Base-by-base conservation (phyloP, 148 eudicot species). In the Talinum fruticosum region DNA sequence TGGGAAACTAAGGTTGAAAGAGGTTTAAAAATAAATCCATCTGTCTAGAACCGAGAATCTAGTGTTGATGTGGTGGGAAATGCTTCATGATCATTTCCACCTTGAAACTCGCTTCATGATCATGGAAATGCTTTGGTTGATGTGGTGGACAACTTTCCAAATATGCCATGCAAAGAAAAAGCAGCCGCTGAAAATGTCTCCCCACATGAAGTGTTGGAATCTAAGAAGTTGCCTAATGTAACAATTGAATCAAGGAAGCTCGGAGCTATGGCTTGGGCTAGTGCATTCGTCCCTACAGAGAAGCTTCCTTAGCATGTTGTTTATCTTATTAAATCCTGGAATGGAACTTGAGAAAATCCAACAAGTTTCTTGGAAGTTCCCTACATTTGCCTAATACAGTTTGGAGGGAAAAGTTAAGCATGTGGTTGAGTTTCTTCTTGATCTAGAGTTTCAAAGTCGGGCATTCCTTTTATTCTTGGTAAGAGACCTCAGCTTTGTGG, bases 401-500 rank as follows among this genome's bases (percentile, higher is more conserved):
- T 84, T 93, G 80, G 97, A 93, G 32, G 92, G 93, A 51, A 91
- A 93, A 83, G 82, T 93, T 69, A 91, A 84, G 85, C 97, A 93
- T 19, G 82, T 91, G 6, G 92, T 93, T 47, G 92, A 91, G 72
- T 93, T 93, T 82, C 96, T 93, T 75, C 85, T 89, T 64, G 93
- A 93, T 37, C 90, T 93, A 96, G 97, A 49, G 83, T 93, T 49
- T 85, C 93, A 16, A 86, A 89, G 81, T 71, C 92, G n/a, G 91
- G 88, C 61, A 89, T 93, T 23, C 92, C 93, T 47, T 79, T 65
- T 2, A 91, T 93, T 72, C 85, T 93, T 75, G 83, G 77, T 69
- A 91, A 86, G 86, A 87, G 96, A 80, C 97, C 97, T 77, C 97
- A 93, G 68, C 84, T 93, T 49, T 91, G 96, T 76, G 97, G 96